Evolutionary conservation across 805 yeast genomes (phyloP), one percentile per base, ranked within the genome.

Genomic region (Blastobotrys muscicola): DNA sequence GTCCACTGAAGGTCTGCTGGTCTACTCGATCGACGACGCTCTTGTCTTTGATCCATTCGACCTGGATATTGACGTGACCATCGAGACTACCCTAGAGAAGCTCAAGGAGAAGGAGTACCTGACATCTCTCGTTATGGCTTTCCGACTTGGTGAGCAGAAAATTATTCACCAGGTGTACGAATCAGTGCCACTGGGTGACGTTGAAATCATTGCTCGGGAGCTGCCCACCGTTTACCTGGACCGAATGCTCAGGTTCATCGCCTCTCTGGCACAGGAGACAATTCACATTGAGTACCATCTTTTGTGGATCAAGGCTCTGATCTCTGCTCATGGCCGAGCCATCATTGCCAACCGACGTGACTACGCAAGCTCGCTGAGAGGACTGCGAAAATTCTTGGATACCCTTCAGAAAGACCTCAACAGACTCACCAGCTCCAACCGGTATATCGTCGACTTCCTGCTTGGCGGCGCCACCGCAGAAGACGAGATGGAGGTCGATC

Each of bases 41-140:
- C 64, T 81, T 40, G 66, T 80, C 26, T 92, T 92, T 59, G 98
- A 92, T 68, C 98, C 98, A 30, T 85, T 85, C 59, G 97, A 92
- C 61, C 71, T 92, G 58, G 97, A 90, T 59, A 69, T 87, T 38
- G 97, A 92, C 54, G 78, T 90, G 26, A 92, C 98, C 0, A 94
- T 95, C 1, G 83, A 77, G 38, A 67, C 83, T 4, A 81, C 87
- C 0, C 45, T 76, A 30, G 81, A 76, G 43, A 73, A 78, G 5
- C 65, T 89, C 35, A 51, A 65, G 6, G 81, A 78, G 40, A 70
- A 70, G 43, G 81, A 78, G 43, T 85, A 78, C 60, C 66, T 89
- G 53, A 75, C 76, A 34, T 90, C 97, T 0, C 64, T 90, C 45
- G 84, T 89, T 10, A 87, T 92, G 97, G 77, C 97, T 0, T 87